Evolutionary conservation across 805 yeast species (phyloP).

Genomic region (Myxozyma lipomycoides): DNA sequence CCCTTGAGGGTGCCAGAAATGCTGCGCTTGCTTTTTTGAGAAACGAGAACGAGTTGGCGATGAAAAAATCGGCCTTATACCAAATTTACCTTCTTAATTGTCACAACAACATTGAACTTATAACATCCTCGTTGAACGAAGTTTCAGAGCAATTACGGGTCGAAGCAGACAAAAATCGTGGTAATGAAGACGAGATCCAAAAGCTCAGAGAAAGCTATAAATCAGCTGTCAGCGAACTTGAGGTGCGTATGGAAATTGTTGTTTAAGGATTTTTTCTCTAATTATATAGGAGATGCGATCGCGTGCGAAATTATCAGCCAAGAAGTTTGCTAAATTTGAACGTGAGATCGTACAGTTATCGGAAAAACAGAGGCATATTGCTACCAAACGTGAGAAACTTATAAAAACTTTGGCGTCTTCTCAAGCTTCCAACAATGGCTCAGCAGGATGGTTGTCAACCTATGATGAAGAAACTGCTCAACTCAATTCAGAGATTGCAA

Average conservation of each 20-base stretch:
- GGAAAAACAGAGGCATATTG: constrained; percentile 68
- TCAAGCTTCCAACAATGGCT: constrained; percentile 43
- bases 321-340: constrained; percentile 42
- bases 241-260: not conserved
- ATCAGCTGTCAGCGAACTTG: constrained; percentile 27
- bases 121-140: constrained; percentile 40
- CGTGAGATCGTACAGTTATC: constrained; percentile 64
- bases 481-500: constrained; percentile 45
- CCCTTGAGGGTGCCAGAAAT: constrained; percentile 49
- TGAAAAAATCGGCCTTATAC: constrained; percentile 51
- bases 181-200: constrained; percentile 42
- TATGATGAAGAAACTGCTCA: constrained; percentile 46
- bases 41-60: constrained; percentile 57
- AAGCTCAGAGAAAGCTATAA: constrained; percentile 29
- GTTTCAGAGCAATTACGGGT: constrained; percentile 43
- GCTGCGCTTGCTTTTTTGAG: constrained; percentile 64
- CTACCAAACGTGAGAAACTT: constrained; percentile 54
- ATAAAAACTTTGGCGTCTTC: constrained; percentile 52
- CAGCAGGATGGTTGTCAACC: constrained; percentile 46
- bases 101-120: constrained; percentile 41
- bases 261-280: constrained; percentile 1
- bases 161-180: constrained; percentile 45
- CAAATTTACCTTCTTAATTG: constrained; percentile 45
- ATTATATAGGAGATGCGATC: constrained; percentile 28
- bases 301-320: constrained; percentile 34